Conservation (phyloP, 495 filamentous ascomycete genomes). For the Cercophora newfieldiana region DNA sequence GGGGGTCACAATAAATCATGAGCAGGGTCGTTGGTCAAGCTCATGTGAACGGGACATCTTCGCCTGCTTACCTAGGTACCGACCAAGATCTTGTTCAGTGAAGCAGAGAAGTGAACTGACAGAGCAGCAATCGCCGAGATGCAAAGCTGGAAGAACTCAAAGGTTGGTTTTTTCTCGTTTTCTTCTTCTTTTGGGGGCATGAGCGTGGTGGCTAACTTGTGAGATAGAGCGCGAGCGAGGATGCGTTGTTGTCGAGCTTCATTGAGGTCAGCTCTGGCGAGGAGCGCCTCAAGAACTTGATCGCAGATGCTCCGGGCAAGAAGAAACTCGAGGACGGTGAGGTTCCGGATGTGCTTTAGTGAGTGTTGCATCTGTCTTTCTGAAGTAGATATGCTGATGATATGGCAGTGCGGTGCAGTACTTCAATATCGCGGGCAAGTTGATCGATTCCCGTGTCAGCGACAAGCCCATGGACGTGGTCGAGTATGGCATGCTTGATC, state of each 20-base stretch:
- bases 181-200: neutral
- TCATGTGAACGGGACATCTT: too few species aligned
- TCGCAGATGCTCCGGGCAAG: slow-evolving; percentile 1
- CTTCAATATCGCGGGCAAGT: slow-evolving; percentile 1
- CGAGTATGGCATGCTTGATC: slow-evolving; percentile 1
- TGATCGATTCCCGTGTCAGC: slow-evolving; percentile 28
- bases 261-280: slow-evolving; percentile 6
- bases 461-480: slow-evolving; percentile 29
- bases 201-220: neutral
- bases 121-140: too few species aligned
- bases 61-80: too few species aligned
- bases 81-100: too few species aligned
- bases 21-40: too few species aligned
- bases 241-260: slow-evolving; percentile 11
- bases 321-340: slow-evolving; percentile 24
- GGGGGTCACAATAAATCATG: too few species aligned
- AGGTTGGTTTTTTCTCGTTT: neutral
- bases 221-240: neutral
- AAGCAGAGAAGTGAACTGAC: too few species aligned
- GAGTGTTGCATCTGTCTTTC: neutral
- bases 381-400: neutral
- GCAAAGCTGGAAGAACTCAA: neutral
- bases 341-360: slow-evolving; percentile 8
- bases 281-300: slow-evolving; percentile 3
- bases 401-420: slow-evolving; percentile 6